Evolutionary conservation across 2,329 filamentous ascomycete genomes (phyloP), one percentile per base, ranked within the genome.

Genomic region (Botrytis galanthina): DNA sequence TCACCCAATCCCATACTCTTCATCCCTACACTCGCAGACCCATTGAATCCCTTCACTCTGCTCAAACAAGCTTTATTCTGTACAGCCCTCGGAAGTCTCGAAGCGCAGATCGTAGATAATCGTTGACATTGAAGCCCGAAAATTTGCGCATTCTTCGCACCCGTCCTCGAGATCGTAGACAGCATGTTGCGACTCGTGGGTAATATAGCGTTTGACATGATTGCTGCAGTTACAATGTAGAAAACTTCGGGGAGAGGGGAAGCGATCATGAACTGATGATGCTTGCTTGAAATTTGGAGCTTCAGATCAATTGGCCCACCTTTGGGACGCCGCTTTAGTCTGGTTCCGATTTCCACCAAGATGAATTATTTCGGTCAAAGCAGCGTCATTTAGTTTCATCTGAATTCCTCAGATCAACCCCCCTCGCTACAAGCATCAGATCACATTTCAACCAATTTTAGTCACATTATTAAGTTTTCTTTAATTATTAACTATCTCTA

Each of bases 121-220:
- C 70, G 73, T 37, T 74, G 72, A 57, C 76, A 76, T 71, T 74
- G 74, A 1, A 69, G 26, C 14, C 72, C 60, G 42, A 73, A 70
- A 32, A 67, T 35, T 60, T 44, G 42, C 2, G 59, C 61, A 6
- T 64, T 75, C 22, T 75, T 57, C 54, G 35, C 35, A 42, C 29
- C 39, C 4, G 35, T 54, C 26, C 35, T 57, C 35, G 66, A 57
- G 37, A 68, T n/a, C 1, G 26, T 26, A 7, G 48, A 68, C 0
- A 68, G 48, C 4, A 68, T 37, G 4, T 42, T 57, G 6, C 48
- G 32, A 42, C 66, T 42, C 2, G 48, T 35, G 39, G 66, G 37
- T 14, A 57, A 22, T 29, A 68, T 57, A 7, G 48, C n/a, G 14
- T 68, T 68, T 32, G 66, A 44, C 66, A 68, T 68, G n/a, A 32